Base-by-base conservation (phyloP, 202 grass and related monocot species). In the Brachypodium distachyon region DNA sequence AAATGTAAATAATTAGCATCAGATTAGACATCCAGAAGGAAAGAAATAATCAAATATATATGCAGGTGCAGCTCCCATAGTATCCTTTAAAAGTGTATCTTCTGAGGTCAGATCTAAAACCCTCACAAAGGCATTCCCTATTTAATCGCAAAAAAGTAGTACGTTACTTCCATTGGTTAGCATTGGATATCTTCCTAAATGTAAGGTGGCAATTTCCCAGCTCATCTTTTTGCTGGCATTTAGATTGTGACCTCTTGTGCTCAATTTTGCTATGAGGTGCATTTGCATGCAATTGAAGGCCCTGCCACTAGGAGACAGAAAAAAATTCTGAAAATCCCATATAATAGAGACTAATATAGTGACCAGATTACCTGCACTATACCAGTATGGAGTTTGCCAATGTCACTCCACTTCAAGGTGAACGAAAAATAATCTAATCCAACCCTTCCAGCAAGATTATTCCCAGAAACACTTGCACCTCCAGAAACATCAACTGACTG, bases 351-450 rank as follows among this genome's bases (percentile, higher is more conserved):
- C 47, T 47, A 62, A 33, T 33, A 54, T 12, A 66, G 9, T 70
- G 67, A 41, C 47, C 57, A 78, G 48, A 70, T 41, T 91, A 97
- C 94, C 88, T 89, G 88, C 74, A 94, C 82, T 55, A 97, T 4
- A 47, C 46, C 58, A 70, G 92, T 94, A 49, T 92, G 91, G 56
- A 97, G 86, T 80, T 90, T 97, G 64, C 94, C 94, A 80, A 97
- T 77, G 69, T 90, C 18, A 4, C 94, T 97, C 91, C 94, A 97
- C 79, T 90, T 94, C 64, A 94, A 81, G n/a, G 62, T 60, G 59
- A 97, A 86, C 14, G 82, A 90, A 54, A 97, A 97, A 86, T 97
- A 76, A 84, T 92, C 68, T 81, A 97, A 81, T 29, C 85, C 84
- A 74, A 84, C 75, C 79, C 47, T 68, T 81, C 88, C 90, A 66